phyloP scores from a whole-genome alignment of 352 stramenopile species.

The Phytophthora colocasiae region DNA sequence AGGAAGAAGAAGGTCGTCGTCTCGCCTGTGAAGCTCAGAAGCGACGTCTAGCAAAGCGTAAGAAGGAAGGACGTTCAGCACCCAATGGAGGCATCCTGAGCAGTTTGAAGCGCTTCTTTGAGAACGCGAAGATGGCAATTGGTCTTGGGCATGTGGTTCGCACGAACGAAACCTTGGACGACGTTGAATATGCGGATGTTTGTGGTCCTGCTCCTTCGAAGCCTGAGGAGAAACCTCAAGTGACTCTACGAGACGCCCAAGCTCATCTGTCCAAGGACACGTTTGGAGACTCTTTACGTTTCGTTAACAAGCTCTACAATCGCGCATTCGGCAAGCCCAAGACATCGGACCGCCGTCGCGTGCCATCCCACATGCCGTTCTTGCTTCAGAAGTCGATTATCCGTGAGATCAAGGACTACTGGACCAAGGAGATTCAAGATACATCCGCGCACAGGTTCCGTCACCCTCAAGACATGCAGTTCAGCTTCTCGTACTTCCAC shows the following conservation, averaged over 20 bases:
- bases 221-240: constrained; percentile 22
- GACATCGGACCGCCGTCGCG: constrained; percentile 64
- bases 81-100: constrained; percentile 23
- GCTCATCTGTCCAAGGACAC: constrained; percentile 88
- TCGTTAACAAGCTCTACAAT: constrained; percentile 94
- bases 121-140: constrained; percentile 39
- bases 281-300: constrained; percentile 92
- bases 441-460: constrained; percentile 93
- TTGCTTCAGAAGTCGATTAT: constrained; percentile 91
- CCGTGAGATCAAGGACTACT: constrained; percentile 90
- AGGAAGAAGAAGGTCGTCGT: constrained; percentile 63
- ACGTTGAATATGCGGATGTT: constrained; percentile 79
- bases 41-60: constrained; percentile 48
- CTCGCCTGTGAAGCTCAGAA: constrained; percentile 74
- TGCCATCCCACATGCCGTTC: constrained; percentile 96
- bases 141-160: constrained; percentile 51
- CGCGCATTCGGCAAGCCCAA: constrained; percentile 80
- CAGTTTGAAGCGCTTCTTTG: constrained; percentile 17
- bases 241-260: constrained; percentile 41
- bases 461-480: constrained; percentile 94
- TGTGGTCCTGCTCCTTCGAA: constrained; percentile 35
- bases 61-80: constrained; percentile 33
- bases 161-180: constrained; percentile 57
- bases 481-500: constrained; percentile 96
- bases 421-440: constrained; percentile 67